A percentile compares a stretch with the other conserved stretches of the same genome.
Conservation (phyloP, 306 rosid species). For the Inga oerstediana region DNA sequence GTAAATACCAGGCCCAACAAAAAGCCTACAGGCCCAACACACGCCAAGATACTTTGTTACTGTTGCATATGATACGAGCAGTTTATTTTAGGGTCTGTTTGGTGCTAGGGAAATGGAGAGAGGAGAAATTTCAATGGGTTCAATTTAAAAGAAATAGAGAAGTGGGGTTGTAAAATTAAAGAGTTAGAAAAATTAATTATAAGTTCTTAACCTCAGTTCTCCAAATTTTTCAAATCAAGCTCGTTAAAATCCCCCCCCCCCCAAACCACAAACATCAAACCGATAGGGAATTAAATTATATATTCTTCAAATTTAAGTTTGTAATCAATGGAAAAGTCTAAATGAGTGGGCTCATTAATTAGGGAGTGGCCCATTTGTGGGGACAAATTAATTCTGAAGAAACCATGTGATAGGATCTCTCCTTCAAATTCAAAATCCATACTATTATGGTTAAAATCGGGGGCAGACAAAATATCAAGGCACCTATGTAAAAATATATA, state of each 20-base stretch:
- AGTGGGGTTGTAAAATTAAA: too few relatives aligned
- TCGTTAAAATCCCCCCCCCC: too few relatives aligned
- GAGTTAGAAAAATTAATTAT: too few relatives aligned
- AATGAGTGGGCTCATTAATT: not conserved
- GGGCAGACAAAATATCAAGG: not conserved
- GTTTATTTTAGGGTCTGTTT: too few relatives aligned
- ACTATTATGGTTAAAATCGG: not conserved
- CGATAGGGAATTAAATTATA: not conserved
- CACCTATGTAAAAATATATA: not conserved
- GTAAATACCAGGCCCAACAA: not conserved
- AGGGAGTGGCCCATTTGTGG: not conserved
- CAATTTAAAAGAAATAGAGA: too few relatives aligned
- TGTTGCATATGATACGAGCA: not conserved
- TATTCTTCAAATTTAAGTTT: not conserved
- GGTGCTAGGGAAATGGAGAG: too few relatives aligned
- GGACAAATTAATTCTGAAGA: not conserved
- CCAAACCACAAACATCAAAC: too few relatives aligned
- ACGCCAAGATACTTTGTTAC: too few relatives aligned
- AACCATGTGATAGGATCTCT: not conserved
- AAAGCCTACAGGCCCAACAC: not conserved
- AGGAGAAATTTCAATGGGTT: too few relatives aligned
- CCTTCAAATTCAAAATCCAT: not conserved
- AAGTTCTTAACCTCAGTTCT: too few relatives aligned
- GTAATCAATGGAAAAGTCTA: not conserved
- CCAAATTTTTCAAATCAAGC: too few relatives aligned